Evolutionary conservation across 2,329 filamentous ascomycete species (phyloP).

Genomic region (Blastomyces gilchristii): DNA sequence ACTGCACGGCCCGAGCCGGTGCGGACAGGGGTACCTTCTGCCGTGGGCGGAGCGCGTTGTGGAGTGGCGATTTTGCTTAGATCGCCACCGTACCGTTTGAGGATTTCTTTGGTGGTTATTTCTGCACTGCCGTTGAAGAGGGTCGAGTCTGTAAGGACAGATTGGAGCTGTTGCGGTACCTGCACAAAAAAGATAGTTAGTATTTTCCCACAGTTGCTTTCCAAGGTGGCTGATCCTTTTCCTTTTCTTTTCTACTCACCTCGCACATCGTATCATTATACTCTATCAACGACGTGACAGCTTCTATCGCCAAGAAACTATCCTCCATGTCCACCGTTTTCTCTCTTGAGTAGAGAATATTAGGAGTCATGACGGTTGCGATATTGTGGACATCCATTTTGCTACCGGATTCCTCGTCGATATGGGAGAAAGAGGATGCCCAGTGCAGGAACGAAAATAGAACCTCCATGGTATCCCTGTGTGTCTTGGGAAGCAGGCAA

Average conservation of each 20-base stretch:
- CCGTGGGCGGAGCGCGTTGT: slow-evolving; percentile 44
- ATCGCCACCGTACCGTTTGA: slow-evolving; percentile 85
- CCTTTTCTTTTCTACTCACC: slow-evolving; percentile 40
- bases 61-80: slow-evolving; percentile 56
- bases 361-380: slow-evolving; percentile 92
- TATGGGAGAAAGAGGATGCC: slow-evolving; percentile 92
- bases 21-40: slow-evolving; percentile 44
- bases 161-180: slow-evolving; percentile 87
- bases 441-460: slow-evolving; percentile 94
- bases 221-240: not conserved
- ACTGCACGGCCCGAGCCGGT: slow-evolving; percentile 32
- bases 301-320: slow-evolving; percentile 86
- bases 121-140: slow-evolving; percentile 76
- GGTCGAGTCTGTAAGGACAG: slow-evolving; percentile 70
- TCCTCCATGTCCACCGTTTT: slow-evolving; percentile 62
- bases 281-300: slow-evolving; percentile 80
- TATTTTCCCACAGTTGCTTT: slow-evolving; percentile 2
- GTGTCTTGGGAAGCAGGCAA: slow-evolving; percentile 82
- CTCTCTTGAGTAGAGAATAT: slow-evolving; percentile 60
- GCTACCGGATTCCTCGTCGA: slow-evolving; percentile 92
- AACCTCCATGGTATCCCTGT: slow-evolving; percentile 90
- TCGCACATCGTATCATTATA: slow-evolving; percentile 96
- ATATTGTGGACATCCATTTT: slow-evolving; percentile 99
- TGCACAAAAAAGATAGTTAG: slow-evolving; percentile 31
- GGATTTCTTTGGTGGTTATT: slow-evolving; percentile 91